Conservation (phyloP, 1,284 basidiomycete genomes). For the Anthracocystis walkeri region DNA sequence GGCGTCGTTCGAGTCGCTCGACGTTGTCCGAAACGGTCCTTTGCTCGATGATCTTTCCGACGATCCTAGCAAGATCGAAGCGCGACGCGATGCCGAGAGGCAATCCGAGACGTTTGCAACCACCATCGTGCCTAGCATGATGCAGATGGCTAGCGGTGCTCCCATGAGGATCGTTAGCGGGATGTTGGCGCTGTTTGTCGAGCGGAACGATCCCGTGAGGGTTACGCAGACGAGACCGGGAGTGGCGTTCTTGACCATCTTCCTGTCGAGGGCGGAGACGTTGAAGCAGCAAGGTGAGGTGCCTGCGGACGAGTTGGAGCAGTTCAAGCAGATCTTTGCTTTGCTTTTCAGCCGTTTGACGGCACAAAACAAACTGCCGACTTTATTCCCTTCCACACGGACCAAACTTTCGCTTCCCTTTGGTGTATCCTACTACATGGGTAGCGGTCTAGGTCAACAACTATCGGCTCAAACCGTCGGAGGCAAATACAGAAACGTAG, state of each 20-base stretch:
- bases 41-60: conserved; percentile 42
- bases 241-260: conserved; percentile 88
- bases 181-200: conserved; percentile 84
- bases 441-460: conserved; percentile 50
- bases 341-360: conserved; percentile 85
- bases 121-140: conserved; percentile 85
- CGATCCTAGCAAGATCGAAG: conserved; percentile 30
- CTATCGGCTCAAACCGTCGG: conserved; percentile 31
- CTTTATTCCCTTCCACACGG: conserved; percentile 90
- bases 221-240: conserved; percentile 84
- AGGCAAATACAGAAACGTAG: conserved; percentile 70
- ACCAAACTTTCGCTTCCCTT: conserved; percentile 74
- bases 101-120: conserved; percentile 90
- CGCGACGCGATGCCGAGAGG: conserved; percentile 78
- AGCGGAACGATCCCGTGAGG: conserved; percentile 80
- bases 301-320: conserved; percentile 80
- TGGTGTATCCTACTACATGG: conserved; percentile 71
- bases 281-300: conserved; percentile 76
- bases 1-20: conserved; percentile 91
- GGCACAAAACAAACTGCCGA: conserved; percentile 74
- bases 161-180: conserved; percentile 86
- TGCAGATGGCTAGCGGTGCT: conserved; percentile 82
- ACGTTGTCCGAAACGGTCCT: conserved; percentile 70
- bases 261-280: conserved; percentile 90
- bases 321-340: conserved; percentile 81